A percentile compares a stretch with the other conserved stretches of the same genome.
Conservation (phyloP, 306 rosid genomes). For the Sicyos baderoa region DNA sequence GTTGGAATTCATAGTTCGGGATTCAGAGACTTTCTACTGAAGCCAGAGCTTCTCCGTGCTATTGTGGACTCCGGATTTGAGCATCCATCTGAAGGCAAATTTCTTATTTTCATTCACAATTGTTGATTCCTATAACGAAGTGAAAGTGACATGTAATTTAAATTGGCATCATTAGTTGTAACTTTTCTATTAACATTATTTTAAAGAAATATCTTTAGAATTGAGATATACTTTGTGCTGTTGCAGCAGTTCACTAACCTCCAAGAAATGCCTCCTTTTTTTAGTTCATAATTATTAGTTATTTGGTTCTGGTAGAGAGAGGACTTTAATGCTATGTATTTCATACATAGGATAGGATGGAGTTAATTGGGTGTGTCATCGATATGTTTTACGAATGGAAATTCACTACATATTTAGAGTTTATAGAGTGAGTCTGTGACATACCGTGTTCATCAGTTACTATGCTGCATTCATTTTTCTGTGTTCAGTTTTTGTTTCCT, state of each 20-base stretch:
- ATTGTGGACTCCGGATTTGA: constrained; percentile 98
- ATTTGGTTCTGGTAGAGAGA: background rate
- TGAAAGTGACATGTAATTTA: background rate
- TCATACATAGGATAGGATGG: background rate
- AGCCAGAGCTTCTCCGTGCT: constrained; percentile 98
- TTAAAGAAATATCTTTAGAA: too few species aligned
- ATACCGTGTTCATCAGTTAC: background rate
- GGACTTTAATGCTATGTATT: background rate
- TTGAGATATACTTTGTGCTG: background rate
- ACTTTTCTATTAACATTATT: background rate
- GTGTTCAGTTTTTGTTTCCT: background rate
- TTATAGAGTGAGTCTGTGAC: background rate
- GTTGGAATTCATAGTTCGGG: constrained; percentile 99
- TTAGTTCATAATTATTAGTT: background rate
- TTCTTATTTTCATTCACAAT: background rate
- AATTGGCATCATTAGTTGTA: background rate
- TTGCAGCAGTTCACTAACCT: background rate
- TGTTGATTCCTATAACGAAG: background rate
- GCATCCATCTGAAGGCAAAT: constrained; percentile 97
- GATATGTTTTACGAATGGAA: background rate
- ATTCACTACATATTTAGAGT: background rate
- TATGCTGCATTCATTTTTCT: background rate
- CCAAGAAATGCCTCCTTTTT: background rate
- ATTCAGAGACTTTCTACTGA: constrained; percentile 94
- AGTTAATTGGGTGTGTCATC: background rate